Evolutionary conservation across 768 basidiomycete genomes (phyloP).

Genomic region (Omphalotus guepiniiformis): DNA sequence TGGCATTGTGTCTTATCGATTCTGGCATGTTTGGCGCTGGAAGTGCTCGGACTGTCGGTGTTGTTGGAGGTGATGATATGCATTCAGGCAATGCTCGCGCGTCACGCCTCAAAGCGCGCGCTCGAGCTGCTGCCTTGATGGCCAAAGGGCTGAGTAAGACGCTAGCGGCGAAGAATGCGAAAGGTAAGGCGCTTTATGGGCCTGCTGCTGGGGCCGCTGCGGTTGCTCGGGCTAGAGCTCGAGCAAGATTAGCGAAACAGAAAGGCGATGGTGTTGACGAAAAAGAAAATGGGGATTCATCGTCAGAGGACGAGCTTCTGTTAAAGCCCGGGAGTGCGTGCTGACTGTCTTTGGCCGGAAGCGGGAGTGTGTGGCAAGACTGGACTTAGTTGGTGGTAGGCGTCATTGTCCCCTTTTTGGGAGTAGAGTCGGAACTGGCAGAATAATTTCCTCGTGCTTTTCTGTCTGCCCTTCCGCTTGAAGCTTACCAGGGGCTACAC

Average conservation of each 20-base stretch:
- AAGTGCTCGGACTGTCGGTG: too few relatives aligned
- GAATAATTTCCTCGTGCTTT: too few relatives aligned
- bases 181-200: conserved; percentile 19
- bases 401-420: too few relatives aligned
- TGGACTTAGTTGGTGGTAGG: too few relatives aligned
- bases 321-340: conserved; percentile 16
- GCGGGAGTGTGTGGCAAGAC: too few relatives aligned
- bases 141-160: conserved; percentile 2
- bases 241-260: conserved; percentile 4
- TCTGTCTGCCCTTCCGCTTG: too few relatives aligned
- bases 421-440: too few relatives aligned
- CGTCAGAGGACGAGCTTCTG: conserved; percentile 21
- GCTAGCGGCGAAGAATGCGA: not conserved
- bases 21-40: too few relatives aligned
- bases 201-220: conserved; percentile 10
- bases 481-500: too few relatives aligned
- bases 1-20: too few relatives aligned
- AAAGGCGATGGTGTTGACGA: conserved; percentile 8
- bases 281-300: conserved; percentile 13
- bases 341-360: too few relatives aligned
- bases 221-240: conserved; percentile 8
- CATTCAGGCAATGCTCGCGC: conserved; percentile 3
- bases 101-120: not conserved
- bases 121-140: conserved; percentile 3
- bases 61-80: too few relatives aligned